Conservation (phyloP, 345 rosid genomes). For the Jatropha curcas region DNA sequence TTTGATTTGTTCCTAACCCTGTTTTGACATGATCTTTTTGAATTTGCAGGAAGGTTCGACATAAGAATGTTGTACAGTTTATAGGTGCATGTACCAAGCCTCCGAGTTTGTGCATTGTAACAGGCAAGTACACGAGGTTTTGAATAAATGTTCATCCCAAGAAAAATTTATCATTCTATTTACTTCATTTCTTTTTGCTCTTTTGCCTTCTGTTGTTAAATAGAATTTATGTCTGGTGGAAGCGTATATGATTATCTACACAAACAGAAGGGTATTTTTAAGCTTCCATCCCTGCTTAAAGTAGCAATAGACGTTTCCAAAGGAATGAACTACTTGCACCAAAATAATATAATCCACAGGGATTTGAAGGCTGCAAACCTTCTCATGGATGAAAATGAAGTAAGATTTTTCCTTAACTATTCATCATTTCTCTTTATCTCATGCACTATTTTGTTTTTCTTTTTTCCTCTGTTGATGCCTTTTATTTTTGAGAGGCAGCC, state of each 20-base stretch:
- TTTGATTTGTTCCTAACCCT: not conserved
- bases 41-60: slow-evolving; percentile 85
- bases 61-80: slow-evolving; percentile 94
- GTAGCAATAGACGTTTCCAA: slow-evolving; percentile 93
- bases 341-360: slow-evolving; percentile 91
- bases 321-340: slow-evolving; percentile 98
- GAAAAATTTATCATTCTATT: not conserved
- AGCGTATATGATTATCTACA: slow-evolving; percentile 98
- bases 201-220: slow-evolving; percentile 6
- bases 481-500: not conserved
- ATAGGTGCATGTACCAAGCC: slow-evolving; percentile 98
- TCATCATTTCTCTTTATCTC: not conserved
- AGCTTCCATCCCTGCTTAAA: slow-evolving; percentile 81
- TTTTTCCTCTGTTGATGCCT: not conserved
- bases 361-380: slow-evolving; percentile 96
- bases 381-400: slow-evolving; percentile 98
- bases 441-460: not conserved
- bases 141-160: not conserved
- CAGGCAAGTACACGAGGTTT: slow-evolving; percentile 50
- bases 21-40: slow-evolving; percentile 7
- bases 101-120: slow-evolving; percentile 84
- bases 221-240: slow-evolving; percentile 96
- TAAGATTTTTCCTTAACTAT: slow-evolving; percentile 32
- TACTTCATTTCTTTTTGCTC: not conserved
- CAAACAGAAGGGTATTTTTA: slow-evolving; percentile 86